phyloP scores from a whole-genome alignment of 352 stramenopile species.

The Phytopythium ostracodes region DNA sequence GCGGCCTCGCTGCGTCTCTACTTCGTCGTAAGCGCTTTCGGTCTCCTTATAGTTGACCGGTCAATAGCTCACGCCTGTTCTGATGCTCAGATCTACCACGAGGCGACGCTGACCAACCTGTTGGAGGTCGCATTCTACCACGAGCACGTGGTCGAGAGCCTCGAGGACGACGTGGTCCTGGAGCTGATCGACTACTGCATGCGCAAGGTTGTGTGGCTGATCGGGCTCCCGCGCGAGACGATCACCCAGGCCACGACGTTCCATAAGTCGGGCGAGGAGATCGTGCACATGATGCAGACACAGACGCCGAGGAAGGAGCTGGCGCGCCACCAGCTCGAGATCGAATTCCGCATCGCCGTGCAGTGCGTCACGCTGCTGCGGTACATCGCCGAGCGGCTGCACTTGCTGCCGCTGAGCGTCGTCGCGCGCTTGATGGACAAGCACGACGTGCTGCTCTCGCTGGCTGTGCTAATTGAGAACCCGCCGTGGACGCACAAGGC shows the following conservation, averaged over 20 bases:
- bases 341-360: constrained; percentile 85
- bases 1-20: constrained; percentile 84
- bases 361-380: constrained; percentile 86
- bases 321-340: constrained; percentile 69
- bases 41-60: no score
- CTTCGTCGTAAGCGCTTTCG: constrained; percentile 90
- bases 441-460: constrained; percentile 92
- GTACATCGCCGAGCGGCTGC: constrained; percentile 88
- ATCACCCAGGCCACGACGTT: constrained; percentile 61
- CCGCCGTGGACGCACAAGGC: constrained; percentile 93
- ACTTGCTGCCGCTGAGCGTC: constrained; percentile 82
- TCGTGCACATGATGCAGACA: constrained; percentile 61
- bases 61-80: no score
- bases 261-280: constrained; percentile 63
- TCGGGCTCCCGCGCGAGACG: constrained; percentile 50
- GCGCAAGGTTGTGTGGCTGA: constrained; percentile 87
- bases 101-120: constrained; percentile 86
- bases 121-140: constrained; percentile 89
- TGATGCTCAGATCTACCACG: constrained; percentile 87
- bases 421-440: constrained; percentile 93
- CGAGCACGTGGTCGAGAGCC: constrained; percentile 83
- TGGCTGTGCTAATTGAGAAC: constrained; percentile 93
- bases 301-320: constrained; percentile 58
- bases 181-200: constrained; percentile 94
- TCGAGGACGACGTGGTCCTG: constrained; percentile 87